Evolutionary conservation across 257 asterid species (phyloP).

Genomic region (Jasminum sambac): DNA sequence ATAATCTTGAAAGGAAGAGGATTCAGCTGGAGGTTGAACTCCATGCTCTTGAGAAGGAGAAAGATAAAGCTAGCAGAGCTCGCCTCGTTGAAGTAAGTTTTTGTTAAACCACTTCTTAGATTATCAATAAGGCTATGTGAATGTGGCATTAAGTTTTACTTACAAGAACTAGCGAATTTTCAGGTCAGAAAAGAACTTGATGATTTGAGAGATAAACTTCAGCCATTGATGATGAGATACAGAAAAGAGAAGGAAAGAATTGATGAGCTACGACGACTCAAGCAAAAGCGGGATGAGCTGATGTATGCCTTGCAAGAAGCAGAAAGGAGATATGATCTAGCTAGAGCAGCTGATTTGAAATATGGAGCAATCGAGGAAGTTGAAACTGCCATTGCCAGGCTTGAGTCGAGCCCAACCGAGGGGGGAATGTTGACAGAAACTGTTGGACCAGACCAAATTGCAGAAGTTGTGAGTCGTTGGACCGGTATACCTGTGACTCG

Average conservation of each 20-base stretch:
- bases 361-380: conserved; percentile 89
- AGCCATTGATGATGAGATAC: conserved; percentile 80
- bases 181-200: conserved; percentile 84
- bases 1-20: conserved; percentile 72
- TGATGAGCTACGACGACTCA: conserved; percentile 76
- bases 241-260: conserved; percentile 76
- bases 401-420: conserved; percentile 55
- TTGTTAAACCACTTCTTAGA: not conserved
- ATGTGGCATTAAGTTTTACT: not conserved
- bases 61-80: conserved; percentile 83
- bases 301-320: conserved; percentile 76
- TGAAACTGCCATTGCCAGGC: conserved; percentile 67
- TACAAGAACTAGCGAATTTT: not conserved
- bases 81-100: conserved; percentile 58
- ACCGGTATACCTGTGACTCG: conserved; percentile 82
- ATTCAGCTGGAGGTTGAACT: conserved; percentile 72
- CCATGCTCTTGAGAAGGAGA: conserved; percentile 80
- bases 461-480: conserved; percentile 94
- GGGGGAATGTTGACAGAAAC: conserved; percentile 72
- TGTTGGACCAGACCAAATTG: conserved; percentile 92
- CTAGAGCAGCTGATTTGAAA: conserved; percentile 85
- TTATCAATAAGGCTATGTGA: too few relatives aligned
- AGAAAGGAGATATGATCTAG: conserved; percentile 88
- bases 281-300: conserved; percentile 72
- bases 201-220: conserved; percentile 87